Evolutionary conservation across 2,329 filamentous ascomycete species (phyloP).

Genomic region (Xylaria sp.): DNA sequence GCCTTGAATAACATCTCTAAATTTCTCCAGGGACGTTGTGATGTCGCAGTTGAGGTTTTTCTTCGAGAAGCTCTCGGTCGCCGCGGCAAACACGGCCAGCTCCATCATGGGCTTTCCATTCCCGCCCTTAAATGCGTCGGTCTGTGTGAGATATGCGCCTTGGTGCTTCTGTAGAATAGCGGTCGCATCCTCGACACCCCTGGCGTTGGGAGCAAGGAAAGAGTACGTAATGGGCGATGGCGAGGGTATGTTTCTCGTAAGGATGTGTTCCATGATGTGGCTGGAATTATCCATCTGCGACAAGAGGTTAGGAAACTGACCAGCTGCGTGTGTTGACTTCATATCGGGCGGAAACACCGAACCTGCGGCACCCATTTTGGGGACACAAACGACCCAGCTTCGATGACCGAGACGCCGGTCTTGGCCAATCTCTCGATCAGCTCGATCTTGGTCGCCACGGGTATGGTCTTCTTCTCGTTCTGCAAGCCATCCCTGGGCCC

Average conservation of each 20-base stretch:
- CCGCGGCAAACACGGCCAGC: slow-evolving; percentile 82
- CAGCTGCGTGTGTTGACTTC: slow-evolving; percentile 13
- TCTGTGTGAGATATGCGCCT: slow-evolving; percentile 61
- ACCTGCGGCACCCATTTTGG: slow-evolving; percentile 76
- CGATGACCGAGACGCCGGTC: slow-evolving; percentile 69
- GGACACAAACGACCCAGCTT: slow-evolving; percentile 74
- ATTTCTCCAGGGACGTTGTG: slow-evolving; percentile 75
- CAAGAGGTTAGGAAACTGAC: slow-evolving; percentile 19
- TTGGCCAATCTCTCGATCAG: slow-evolving; percentile 66
- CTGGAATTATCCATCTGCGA: slow-evolving; percentile 80
- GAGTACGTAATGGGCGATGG: slow-evolving; percentile 73
- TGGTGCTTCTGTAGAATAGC: slow-evolving; percentile 63
- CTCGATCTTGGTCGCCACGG: slow-evolving; percentile 70
- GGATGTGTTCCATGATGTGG: slow-evolving; percentile 76
- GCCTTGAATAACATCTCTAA: slow-evolving; percentile 74
- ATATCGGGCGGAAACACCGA: slow-evolving; percentile 45
- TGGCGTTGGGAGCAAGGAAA: slow-evolving; percentile 81
- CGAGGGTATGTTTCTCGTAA: slow-evolving; percentile 66
- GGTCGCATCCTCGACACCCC: slow-evolving; percentile 73
- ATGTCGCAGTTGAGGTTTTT: slow-evolving; percentile 87
- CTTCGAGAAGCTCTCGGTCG: slow-evolving; percentile 81
- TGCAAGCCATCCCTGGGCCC: slow-evolving; percentile 76
- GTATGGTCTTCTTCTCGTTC: slow-evolving; percentile 70
- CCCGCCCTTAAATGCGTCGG: slow-evolving; percentile 53
- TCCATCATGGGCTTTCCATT: slow-evolving; percentile 65